These are phyloP conservation scores for Dispira parvispora DNA, from an alignment of 192 early-diverging fungal genomes.

Conservation along the genomic window DNA sequence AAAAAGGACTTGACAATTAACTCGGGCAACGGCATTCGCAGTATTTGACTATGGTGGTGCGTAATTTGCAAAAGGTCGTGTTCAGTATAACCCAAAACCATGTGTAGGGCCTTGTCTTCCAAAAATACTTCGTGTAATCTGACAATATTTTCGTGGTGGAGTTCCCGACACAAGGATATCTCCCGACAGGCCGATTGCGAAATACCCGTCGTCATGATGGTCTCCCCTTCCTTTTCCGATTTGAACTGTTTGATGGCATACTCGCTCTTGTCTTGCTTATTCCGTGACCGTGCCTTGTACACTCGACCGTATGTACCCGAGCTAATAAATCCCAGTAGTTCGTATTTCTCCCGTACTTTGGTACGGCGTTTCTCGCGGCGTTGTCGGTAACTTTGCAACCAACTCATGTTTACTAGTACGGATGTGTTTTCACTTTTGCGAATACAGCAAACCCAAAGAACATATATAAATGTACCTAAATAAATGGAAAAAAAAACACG, in stretches of 20 bases:
- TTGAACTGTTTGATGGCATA: constrained; percentile 97
- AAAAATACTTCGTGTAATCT: constrained; percentile 73
- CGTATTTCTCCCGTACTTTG: constrained; percentile 54
- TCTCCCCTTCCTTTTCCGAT: constrained; percentile 83
- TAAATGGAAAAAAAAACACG: too few relatives aligned
- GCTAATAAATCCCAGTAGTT: constrained; percentile 79
- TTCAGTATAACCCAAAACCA: constrained; percentile 96
- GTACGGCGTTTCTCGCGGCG: constrained; percentile 31
- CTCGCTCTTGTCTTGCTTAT: constrained; percentile 32
- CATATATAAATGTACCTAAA: too few relatives aligned
- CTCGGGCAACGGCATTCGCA: constrained; percentile 67
- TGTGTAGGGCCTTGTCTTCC: constrained; percentile 85
- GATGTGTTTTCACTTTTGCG: too few relatives aligned
- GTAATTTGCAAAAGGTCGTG: constrained; percentile 83
- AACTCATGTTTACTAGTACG: background rate
- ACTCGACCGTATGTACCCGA: constrained; percentile 95
- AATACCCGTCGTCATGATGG: constrained; percentile 44
- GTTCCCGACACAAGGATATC: constrained; percentile 82
- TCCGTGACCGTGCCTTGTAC: constrained; percentile 66
- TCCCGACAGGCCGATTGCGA: constrained; percentile 90
- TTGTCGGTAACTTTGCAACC: constrained; percentile 8
- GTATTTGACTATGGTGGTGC: constrained; percentile 65
- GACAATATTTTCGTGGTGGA: constrained; percentile 78
- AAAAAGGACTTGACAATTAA: constrained; percentile 73
- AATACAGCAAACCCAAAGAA: too few relatives aligned